These are phyloP conservation scores for Hypoxylon sp. DNA, from an alignment of 2,329 filamentous ascomycete species.

Conservation along the genomic window DNA sequence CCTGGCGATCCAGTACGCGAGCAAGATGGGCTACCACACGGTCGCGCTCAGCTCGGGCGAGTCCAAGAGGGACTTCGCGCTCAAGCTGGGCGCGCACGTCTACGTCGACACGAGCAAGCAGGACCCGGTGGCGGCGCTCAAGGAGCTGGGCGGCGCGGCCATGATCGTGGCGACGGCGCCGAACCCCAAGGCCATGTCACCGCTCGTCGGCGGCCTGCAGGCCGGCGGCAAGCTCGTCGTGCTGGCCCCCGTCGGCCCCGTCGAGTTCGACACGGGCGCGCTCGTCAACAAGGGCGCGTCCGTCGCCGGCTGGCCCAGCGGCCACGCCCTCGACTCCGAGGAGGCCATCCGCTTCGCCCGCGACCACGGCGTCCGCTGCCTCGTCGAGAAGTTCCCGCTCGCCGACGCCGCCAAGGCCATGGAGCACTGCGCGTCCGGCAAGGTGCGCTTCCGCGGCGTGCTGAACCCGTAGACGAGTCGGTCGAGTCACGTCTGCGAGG, in stretches of 20 bases:
- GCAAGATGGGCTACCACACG: constrained; percentile 77
- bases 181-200: constrained; percentile 61
- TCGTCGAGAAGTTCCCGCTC: constrained; percentile 71
- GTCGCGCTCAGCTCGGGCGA: constrained; percentile 72
- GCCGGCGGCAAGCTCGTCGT: constrained; percentile 65
- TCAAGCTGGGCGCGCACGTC: constrained; percentile 66
- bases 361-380: constrained; percentile 67
- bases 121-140: constrained; percentile 58
- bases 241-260: constrained; percentile 59
- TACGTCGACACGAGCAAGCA: constrained; percentile 65
- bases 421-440: constrained; percentile 51
- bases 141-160: constrained; percentile 66
- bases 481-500: too few species aligned
- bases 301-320: constrained; percentile 70
- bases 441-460: constrained; percentile 56
- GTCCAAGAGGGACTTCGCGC: constrained; percentile 73
- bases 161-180: constrained; percentile 71
- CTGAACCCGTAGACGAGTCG: constrained; percentile 49
- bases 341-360: constrained; percentile 72
- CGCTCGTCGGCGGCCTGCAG: constrained; percentile 62
- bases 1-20: constrained; percentile 77
- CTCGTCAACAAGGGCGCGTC: constrained; percentile 62
- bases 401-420: constrained; percentile 56
- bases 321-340: constrained; percentile 68
- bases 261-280: constrained; percentile 53